A percentile compares a stretch with the other conserved stretches of the same genome.
Conservation (phyloP, 2,329 filamentous ascomycete genomes). For the Colletotrichum ledebouriae region DNA sequence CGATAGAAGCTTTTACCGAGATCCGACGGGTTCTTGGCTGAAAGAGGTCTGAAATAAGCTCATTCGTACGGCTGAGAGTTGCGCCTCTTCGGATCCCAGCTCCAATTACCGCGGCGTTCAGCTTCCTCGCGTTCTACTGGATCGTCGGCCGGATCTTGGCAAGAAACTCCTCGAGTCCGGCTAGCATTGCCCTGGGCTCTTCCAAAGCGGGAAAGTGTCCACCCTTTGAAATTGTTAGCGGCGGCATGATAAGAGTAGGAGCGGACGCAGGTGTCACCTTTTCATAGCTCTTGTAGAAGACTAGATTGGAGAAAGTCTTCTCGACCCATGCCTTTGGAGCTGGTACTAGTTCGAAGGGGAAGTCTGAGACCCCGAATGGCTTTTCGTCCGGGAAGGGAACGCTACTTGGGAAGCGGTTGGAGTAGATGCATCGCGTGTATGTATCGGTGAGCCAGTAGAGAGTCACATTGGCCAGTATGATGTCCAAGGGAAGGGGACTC, state of each 20-base stretch:
- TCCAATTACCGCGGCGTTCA: background rate
- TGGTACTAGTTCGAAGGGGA: background rate
- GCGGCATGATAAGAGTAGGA: background rate
- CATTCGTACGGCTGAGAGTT: too few relatives aligned
- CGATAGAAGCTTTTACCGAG: slow-evolving; percentile 13
- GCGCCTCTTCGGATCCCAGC: background rate
- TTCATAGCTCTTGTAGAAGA: slow-evolving; percentile 14
- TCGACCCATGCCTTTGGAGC: slow-evolving; percentile 4
- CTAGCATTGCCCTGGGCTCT: background rate
- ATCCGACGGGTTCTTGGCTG: background rate
- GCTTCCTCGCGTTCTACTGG: background rate
- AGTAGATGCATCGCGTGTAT: slow-evolving; percentile 61
- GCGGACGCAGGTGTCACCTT: background rate
- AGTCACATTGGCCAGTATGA: slow-evolving; percentile 63
- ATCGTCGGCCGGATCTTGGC: background rate
- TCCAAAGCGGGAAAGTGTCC: slow-evolving; percentile 8
- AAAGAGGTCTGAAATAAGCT: background rate
- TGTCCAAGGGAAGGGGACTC: slow-evolving; percentile 52
- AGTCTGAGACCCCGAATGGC: background rate
- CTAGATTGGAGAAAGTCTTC: background rate
- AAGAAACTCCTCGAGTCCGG: background rate
- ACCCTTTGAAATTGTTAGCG: background rate
- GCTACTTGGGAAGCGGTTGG: slow-evolving; percentile 54
- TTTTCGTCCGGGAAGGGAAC: background rate
- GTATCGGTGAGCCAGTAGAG: slow-evolving; percentile 69